Evolutionary conservation across 1,284 basidiomycete genomes (phyloP), one percentile per base, ranked within the genome.

Genomic region (Clitocybe nebularis): DNA sequence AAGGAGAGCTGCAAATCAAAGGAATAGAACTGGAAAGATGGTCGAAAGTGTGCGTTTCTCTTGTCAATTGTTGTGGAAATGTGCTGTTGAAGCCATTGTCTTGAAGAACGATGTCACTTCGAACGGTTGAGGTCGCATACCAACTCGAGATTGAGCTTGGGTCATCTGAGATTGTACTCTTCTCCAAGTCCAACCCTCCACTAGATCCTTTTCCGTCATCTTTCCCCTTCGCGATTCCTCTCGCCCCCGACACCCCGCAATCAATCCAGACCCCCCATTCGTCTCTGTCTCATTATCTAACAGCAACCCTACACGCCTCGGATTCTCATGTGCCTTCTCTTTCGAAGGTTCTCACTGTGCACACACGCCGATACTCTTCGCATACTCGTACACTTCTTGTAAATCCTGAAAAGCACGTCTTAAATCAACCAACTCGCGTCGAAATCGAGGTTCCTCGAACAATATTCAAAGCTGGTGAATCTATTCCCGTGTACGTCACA

Each of bases 1-100:
- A 90, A 59, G 87, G 87, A 41, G 88, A 90, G 60, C 66, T 90
- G 23, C 87, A 88, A 57, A 70, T 90, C 48, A 90, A 90, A 60
- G 83, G 78, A 42, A 70, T 72, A 26, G 70, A 73, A 36, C 63
- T 69, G 28, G 68, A 66, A 47, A 63, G 61, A 41, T 90, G 85
- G 82, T 64, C 71, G 47, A 78, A 77, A 69, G 67, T 89, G 88
- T 88, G 63, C 67, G 82, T 70, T 38, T 16, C 43, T 30, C 42
- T 43, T 28, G 26, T 32, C n/a, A 36, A 42, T 45, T 26, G 13
- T n/a, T n/a, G 29, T 16, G 28, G 19, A 35, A 46, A 42, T 36
- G 9, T 44, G 45, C 39, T 56, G 46, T 54, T 52, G 45, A 49
- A 34, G 36, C 47, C 44, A 44, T 45, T 46, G 44, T 40, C 44